Evolutionary conservation across 768 basidiomycete genomes (phyloP).

Genomic region (Tricholoma bakamatsutake): DNA sequence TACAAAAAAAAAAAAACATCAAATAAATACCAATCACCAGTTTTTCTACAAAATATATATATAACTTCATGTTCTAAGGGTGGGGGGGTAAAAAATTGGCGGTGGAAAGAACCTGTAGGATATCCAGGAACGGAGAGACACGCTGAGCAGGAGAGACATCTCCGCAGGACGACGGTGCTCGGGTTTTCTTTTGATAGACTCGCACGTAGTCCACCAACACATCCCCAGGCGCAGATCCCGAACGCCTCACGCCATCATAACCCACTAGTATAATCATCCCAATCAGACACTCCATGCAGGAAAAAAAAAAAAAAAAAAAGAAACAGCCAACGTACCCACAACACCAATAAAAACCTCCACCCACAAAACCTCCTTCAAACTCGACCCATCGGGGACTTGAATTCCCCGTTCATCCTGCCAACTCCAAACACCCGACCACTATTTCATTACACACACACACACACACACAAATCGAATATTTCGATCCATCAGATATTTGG

Average conservation of each 20-base stretch:
- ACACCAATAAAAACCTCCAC: neutral
- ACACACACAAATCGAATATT: too few relatives aligned
- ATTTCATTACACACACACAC: too few relatives aligned
- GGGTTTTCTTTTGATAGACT: neutral
- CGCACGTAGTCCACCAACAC: neutral
- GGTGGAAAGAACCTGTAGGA: neutral
- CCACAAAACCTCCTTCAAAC: neutral
- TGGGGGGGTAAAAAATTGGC: too few relatives aligned
- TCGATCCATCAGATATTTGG: too few relatives aligned
- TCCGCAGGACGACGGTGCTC: neutral
- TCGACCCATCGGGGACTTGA: neutral
- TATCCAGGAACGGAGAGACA: neutral
- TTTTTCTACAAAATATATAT: too few relatives aligned
- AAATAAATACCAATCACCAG: too few relatives aligned
- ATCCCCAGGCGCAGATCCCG: neutral
- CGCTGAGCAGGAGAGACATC: neutral
- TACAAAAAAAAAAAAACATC: too few relatives aligned
- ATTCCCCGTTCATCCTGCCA: neutral
- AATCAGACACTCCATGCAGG: too few relatives aligned
- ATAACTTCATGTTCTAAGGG: too few relatives aligned
- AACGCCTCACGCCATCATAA: neutral
- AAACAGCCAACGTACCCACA: neutral
- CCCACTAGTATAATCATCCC: neutral
- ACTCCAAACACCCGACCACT: neutral
- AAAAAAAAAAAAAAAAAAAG: neutral